These are phyloP conservation scores for Coriolopsis trogii DNA, from an alignment of 1,284 basidiomycete species.

Conservation along the genomic window DNA sequence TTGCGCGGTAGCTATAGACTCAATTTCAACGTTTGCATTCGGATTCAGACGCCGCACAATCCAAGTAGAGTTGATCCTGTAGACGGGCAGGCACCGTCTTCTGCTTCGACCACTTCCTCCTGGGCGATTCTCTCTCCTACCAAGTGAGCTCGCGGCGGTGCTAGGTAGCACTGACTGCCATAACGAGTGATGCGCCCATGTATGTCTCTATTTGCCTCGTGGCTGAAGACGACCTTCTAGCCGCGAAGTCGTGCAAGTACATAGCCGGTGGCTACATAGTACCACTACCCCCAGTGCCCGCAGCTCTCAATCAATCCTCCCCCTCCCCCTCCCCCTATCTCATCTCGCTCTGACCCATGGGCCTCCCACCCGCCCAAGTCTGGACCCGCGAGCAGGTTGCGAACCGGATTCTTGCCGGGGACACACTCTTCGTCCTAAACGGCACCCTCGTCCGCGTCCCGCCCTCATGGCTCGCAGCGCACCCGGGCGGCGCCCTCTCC, in stretches of 20 bases:
- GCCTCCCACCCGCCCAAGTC: conserved; percentile 31
- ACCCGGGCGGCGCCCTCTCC: conserved; percentile 90
- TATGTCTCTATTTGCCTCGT: neutral
- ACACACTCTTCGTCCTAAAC: conserved; percentile 81
- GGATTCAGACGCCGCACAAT: no score
- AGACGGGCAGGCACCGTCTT: no score
- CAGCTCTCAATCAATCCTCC: neutral
- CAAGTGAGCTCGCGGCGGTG: no score
- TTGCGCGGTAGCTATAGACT: no score
- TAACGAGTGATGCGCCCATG: neutral
- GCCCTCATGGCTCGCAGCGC: conserved; percentile 78
- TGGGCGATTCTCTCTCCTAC: no score
- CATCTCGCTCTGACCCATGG: conserved; percentile 26
- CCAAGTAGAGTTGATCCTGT: no score
- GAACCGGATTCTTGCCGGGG: conserved; percentile 73
- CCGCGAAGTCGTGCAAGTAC: no score
- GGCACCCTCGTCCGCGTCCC: conserved; percentile 83
- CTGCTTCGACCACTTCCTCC: no score
- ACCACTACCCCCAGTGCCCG: neutral
- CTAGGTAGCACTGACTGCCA: no score
- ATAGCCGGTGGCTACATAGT: neutral
- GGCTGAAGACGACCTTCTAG: conserved; percentile 8
- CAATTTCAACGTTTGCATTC: no score
- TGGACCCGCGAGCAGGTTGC: conserved; percentile 66
- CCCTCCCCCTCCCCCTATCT: neutral